These are phyloP conservation scores for Tieghemiomyces parasiticus DNA, from an alignment of 192 early-diverging fungal species.

Conservation along the genomic window DNA sequence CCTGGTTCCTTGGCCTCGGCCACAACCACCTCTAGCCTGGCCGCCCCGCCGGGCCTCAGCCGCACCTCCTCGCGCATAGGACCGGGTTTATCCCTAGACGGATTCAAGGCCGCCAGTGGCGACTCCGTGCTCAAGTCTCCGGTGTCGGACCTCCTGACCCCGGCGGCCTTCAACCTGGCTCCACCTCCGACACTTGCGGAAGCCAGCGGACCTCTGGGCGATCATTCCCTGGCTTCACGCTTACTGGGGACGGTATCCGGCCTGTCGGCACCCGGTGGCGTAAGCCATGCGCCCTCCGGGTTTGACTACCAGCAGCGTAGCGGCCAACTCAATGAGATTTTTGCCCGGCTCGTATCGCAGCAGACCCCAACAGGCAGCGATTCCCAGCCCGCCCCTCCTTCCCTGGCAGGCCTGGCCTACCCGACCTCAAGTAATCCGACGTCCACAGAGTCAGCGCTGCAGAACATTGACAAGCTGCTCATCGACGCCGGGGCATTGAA, in stretches of 20 bases:
- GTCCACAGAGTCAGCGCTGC: background rate
- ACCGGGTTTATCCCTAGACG: background rate
- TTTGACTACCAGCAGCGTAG: background rate
- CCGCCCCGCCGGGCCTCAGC: constrained; percentile 3
- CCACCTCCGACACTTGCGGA: too few relatives aligned
- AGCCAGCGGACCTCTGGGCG: background rate
- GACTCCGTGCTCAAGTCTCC: too few relatives aligned
- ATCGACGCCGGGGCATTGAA: background rate
- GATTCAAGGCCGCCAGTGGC: too few relatives aligned
- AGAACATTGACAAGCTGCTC: constrained; percentile 6
- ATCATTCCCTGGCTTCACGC: background rate
- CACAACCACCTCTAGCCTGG: background rate
- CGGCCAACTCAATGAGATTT: background rate
- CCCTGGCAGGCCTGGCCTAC: background rate
- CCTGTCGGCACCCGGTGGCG: background rate
- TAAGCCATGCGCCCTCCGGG: too few relatives aligned
- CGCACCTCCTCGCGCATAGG: background rate
- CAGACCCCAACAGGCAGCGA: background rate
- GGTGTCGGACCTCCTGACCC: too few relatives aligned
- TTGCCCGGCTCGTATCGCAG: background rate
- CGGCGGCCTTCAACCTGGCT: too few relatives aligned
- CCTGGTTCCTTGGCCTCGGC: background rate
- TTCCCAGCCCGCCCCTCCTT: too few relatives aligned
- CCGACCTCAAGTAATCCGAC: background rate
- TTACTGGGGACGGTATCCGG: background rate